Evolutionary conservation across 2,329 filamentous ascomycete genomes (phyloP).

Genomic region (Aspergillus fijiensis): DNA sequence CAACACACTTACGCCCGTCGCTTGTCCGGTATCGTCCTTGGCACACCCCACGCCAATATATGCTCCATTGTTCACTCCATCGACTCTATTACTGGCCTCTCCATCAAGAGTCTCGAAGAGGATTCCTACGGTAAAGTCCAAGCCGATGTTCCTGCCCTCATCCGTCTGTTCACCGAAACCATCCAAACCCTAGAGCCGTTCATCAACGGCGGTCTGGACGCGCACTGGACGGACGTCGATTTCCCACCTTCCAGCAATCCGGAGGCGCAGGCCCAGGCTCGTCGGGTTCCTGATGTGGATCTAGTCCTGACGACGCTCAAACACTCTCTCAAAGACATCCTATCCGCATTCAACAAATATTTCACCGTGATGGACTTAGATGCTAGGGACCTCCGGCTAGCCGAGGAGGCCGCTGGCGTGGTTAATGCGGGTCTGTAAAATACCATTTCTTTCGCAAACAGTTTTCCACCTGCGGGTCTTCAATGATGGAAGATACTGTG

Average conservation of each 20-base stretch:
- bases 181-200: constrained; percentile 70
- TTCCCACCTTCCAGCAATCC: constrained; percentile 44
- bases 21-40: constrained; percentile 67
- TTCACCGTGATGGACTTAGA: constrained; percentile 68
- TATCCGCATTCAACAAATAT: constrained; percentile 74
- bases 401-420: constrained; percentile 60
- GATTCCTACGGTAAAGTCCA: constrained; percentile 87
- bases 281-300: constrained; percentile 64
- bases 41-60: constrained; percentile 68
- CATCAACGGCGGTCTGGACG: constrained; percentile 48
- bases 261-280: constrained; percentile 34
- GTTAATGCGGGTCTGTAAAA: constrained; percentile 20
- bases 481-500: too few species aligned
- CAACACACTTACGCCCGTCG: constrained; percentile 66
- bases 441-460: background rate
- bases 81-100: constrained; percentile 67
- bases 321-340: constrained; percentile 62
- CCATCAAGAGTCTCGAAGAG: constrained; percentile 72
- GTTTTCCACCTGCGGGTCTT: too few species aligned
- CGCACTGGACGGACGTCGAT: constrained; percentile 78
- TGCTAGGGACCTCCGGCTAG: constrained; percentile 69
- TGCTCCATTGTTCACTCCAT: constrained; percentile 69
- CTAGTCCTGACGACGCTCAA: constrained; percentile 65
- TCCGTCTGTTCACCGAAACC: constrained; percentile 69
- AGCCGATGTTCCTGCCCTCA: constrained; percentile 70